Evolutionary conservation across 2,329 filamentous ascomycete species (phyloP).

Genomic region (Cladobotryum mycophilum): DNA sequence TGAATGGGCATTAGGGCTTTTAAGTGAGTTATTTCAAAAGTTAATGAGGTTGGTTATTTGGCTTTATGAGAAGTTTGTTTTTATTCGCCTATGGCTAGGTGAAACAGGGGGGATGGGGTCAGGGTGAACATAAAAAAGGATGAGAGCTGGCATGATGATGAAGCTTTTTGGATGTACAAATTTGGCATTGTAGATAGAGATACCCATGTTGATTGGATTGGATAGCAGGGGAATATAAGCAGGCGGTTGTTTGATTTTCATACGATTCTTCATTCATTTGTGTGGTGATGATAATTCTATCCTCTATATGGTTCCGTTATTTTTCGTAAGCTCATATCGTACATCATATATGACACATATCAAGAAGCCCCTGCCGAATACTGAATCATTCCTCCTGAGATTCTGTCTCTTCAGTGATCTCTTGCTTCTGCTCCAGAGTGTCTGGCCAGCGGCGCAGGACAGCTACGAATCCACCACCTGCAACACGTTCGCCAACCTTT

Average conservation of each 20-base stretch:
- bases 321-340: neutral
- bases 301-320: neutral
- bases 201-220: conserved; percentile 22
- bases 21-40: neutral
- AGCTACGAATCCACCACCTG: conserved; percentile 36
- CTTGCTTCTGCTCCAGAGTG: conserved; percentile 9
- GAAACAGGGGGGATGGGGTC: neutral
- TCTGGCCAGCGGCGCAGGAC: conserved; percentile 30
- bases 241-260: conserved; percentile 24
- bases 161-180: conserved; percentile 1
- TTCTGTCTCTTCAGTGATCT: neutral
- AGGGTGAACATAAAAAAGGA: neutral
- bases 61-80: neutral
- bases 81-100: neutral
- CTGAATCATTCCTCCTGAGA: neutral
- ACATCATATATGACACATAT: neutral
- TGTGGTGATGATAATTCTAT: neutral
- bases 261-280: neutral
- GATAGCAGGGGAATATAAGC: conserved; percentile 21
- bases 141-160: conserved; percentile 10
- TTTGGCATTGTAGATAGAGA: conserved; percentile 24
- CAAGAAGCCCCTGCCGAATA: too few relatives aligned
- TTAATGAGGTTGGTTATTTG: conserved; percentile 3
- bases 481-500: conserved; percentile 34
- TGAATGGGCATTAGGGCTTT: conserved; percentile 20